Evolutionary conservation across 805 yeast species (phyloP).

Genomic region (Metschnikowia santaceciliae): DNA sequence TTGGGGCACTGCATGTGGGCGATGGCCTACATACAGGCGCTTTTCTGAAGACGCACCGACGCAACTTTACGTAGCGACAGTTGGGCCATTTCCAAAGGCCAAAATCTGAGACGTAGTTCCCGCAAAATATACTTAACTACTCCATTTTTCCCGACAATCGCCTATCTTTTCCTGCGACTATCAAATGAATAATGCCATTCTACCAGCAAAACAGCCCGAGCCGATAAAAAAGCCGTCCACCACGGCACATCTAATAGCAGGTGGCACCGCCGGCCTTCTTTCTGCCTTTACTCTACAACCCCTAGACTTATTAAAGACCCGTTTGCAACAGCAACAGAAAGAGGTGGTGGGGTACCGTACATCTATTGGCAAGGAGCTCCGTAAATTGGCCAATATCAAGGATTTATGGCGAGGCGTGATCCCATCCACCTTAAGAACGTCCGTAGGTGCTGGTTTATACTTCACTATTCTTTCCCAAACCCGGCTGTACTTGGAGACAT

Average conservation of each 20-base stretch:
- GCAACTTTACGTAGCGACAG: constrained; percentile 2
- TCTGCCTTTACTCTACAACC: constrained; percentile 84
- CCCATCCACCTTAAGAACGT: constrained; percentile 86
- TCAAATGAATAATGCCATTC: constrained; percentile 1
- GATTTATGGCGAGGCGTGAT: constrained; percentile 91
- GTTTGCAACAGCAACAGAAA: constrained; percentile 59
- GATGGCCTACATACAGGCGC: not conserved
- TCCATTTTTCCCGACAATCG: not conserved
- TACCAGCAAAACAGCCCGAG: not conserved
- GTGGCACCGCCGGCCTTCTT: constrained; percentile 79
- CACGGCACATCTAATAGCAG: constrained; percentile 63
- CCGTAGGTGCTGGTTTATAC: constrained; percentile 86
- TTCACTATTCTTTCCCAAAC: constrained; percentile 65
- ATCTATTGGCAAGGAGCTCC: constrained; percentile 38
- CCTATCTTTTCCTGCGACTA: not conserved
- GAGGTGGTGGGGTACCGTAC: constrained; percentile 20
- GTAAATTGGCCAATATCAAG: constrained; percentile 34
- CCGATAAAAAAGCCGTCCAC: constrained; percentile 11
- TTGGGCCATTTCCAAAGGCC: not conserved
- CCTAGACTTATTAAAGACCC: constrained; percentile 79
- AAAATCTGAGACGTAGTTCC: not conserved
- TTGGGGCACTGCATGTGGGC: not conserved
- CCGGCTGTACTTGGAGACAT: constrained; percentile 47
- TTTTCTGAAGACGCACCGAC: constrained; percentile 1
- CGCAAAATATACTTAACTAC: not conserved